Evolutionary conservation across 495 filamentous ascomycete species (phyloP).

Genomic region (Talaromyces ruber): DNA sequence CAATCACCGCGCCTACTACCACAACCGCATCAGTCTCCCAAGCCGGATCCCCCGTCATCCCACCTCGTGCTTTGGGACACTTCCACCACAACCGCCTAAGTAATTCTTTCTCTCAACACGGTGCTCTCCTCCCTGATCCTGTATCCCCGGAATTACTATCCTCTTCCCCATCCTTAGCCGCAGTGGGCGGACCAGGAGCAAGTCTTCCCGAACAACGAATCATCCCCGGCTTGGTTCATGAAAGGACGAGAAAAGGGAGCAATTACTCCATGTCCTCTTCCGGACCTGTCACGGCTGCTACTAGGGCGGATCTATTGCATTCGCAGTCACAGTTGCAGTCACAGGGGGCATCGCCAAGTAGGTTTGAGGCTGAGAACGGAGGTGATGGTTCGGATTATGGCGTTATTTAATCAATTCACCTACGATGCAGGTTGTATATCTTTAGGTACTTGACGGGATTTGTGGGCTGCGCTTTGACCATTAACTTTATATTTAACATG

Average conservation of each 20-base stretch:
- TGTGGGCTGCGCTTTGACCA: too few species aligned
- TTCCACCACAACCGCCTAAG: not conserved
- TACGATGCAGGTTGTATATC: too few species aligned
- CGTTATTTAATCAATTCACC: not conserved
- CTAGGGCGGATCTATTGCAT: not conserved
- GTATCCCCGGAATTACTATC: not conserved
- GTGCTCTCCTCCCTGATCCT: not conserved
- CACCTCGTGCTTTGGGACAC: not conserved
- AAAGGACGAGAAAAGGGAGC: conserved; percentile 44
- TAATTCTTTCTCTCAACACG: not conserved
- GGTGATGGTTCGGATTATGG: not conserved
- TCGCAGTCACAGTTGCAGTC: not conserved
- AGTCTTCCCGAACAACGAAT: conserved; percentile 55
- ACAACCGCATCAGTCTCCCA: not conserved
- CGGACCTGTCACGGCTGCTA: not conserved
- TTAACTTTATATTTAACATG: too few species aligned
- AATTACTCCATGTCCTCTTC: conserved; percentile 7
- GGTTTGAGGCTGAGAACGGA: not conserved
- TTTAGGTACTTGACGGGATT: too few species aligned
- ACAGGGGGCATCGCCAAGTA: not conserved
- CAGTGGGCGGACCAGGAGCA: conserved; percentile 38
- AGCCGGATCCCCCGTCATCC: not conserved
- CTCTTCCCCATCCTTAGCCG: conserved; percentile 8
- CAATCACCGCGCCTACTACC: not conserved
- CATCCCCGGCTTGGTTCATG: conserved; percentile 63